Percentiles rank a stretch among this genome's conserved stretches.
Evolutionary conservation across 371 early-diverging fungal species (phyloP).

Genomic region (Choanephora cucurbitarum): DNA sequence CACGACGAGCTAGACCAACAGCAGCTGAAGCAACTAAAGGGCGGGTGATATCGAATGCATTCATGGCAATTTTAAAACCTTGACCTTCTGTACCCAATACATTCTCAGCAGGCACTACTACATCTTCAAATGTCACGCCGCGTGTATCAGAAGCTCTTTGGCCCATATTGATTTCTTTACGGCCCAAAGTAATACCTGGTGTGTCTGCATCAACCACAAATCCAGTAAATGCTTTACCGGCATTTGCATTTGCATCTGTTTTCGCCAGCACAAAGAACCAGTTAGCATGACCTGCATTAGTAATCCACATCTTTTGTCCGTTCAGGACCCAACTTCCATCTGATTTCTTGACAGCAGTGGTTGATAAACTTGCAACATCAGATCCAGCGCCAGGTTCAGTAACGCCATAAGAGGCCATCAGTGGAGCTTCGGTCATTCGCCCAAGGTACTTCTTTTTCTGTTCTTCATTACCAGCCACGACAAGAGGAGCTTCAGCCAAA

Average conservation of each 20-base stretch:
- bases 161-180: constrained; percentile 98
- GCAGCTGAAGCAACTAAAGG: constrained; percentile 93
- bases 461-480: constrained; percentile 82
- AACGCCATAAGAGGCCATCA: constrained; percentile 93
- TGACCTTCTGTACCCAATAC: constrained; percentile 72
- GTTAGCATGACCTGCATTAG: constrained; percentile 96
- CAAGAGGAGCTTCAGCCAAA: constrained; percentile 91
- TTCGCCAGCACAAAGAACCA: constrained; percentile 98
- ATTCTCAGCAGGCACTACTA: constrained; percentile 90
- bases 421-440: constrained; percentile 92
- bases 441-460: constrained; percentile 93
- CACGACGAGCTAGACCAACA: constrained; percentile 90
- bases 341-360: constrained; percentile 69
- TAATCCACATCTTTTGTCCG: constrained; percentile 88
- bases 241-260: constrained; percentile 74
- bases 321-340: constrained; percentile 71
- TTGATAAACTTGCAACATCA: constrained; percentile 71
- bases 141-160: constrained; percentile 94
- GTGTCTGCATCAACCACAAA: constrained; percentile 94
- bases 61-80: constrained; percentile 98
- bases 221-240: constrained; percentile 94
- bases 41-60: constrained; percentile 94
- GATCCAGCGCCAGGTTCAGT: constrained; percentile 86
- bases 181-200: constrained; percentile 87
- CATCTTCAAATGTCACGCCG: constrained; percentile 95